Conservation (phyloP, 106 monocot species). For the Vanilla planifolia region DNA sequence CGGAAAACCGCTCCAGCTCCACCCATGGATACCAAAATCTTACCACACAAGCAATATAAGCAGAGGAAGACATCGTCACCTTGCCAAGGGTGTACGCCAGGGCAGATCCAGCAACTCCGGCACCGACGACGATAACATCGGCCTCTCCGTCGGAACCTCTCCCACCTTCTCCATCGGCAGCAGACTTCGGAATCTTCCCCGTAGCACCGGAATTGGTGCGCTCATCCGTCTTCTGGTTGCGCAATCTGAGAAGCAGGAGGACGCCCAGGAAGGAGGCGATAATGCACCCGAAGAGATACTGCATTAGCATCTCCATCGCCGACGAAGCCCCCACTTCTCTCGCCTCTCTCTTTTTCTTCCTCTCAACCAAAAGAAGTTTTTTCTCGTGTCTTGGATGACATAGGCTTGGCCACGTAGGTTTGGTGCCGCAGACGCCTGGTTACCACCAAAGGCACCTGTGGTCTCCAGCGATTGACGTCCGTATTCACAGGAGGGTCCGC, state of each 20-base stretch:
- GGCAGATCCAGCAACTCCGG: conserved; percentile 89
- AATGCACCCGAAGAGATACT: conserved; percentile 1
- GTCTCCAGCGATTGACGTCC: too few species aligned
- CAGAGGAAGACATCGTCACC: conserved; percentile 29
- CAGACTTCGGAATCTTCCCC: neutral
- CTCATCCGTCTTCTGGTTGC: neutral
- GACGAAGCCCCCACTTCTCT: neutral
- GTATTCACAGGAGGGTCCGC: too few species aligned
- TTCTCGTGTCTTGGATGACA: too few species aligned
- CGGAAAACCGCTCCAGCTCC: too few species aligned
- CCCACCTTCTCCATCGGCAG: too few species aligned
- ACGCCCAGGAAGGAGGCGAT: neutral
- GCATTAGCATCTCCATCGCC: neutral
- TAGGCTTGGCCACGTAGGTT: too few species aligned
- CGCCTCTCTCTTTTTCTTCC: neutral
- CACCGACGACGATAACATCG: conserved; percentile 83
- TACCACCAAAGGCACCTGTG: too few species aligned
- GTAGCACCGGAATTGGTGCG: neutral
- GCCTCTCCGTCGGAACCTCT: neutral
- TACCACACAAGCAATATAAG: too few species aligned
- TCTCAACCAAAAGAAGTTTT: too few species aligned
- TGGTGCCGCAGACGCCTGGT: too few species aligned
- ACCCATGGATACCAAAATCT: too few species aligned
- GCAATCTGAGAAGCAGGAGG: neutral
- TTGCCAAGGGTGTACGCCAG: conserved; percentile 87